These are phyloP conservation scores for Trichocomaceae sp. DNA, from an alignment of 2,329 filamentous ascomycete genomes.

Conservation along the genomic window DNA sequence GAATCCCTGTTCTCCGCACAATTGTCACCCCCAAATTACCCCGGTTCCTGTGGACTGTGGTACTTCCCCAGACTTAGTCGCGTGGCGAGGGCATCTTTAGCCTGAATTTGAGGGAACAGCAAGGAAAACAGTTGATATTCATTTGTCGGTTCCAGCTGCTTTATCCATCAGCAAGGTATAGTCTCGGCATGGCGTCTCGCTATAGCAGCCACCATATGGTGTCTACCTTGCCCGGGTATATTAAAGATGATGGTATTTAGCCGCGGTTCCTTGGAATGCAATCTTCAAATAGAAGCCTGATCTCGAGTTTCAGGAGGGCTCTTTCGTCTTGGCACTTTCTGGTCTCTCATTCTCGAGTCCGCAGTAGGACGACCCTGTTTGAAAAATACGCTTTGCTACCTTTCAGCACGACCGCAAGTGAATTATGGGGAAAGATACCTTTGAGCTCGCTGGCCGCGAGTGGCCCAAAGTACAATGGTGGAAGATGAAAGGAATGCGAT, in stretches of 20 bases:
- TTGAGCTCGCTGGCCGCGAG: constrained; percentile 17
- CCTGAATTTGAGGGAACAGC: neutral
- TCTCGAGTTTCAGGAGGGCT: neutral
- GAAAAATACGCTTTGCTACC: neutral
- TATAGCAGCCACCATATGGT: neutral
- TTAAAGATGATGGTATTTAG: neutral
- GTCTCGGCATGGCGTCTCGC: neutral
- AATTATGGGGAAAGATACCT: constrained; percentile 19
- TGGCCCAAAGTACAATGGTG: constrained; percentile 19
- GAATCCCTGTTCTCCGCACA: too few relatives aligned
- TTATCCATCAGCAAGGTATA: neutral
- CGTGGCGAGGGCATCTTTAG: neutral
- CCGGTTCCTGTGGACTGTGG: neutral
- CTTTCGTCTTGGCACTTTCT: neutral
- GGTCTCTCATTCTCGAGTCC: too few relatives aligned
- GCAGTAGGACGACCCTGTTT: too few relatives aligned
- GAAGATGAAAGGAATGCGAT: constrained; percentile 21
- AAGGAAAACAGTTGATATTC: too few relatives aligned
- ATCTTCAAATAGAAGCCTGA: neutral
- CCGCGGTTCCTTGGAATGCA: neutral
- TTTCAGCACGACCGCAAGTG: neutral
- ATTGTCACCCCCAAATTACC: neutral
- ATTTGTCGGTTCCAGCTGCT: too few relatives aligned
- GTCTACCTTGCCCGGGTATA: neutral
- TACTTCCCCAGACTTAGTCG: neutral